A percentile compares a stretch with the other conserved stretches of the same genome.
phyloP scores from a whole-genome alignment of 176 grass and related monocot species.

The Metroxylon sagu region DNA sequence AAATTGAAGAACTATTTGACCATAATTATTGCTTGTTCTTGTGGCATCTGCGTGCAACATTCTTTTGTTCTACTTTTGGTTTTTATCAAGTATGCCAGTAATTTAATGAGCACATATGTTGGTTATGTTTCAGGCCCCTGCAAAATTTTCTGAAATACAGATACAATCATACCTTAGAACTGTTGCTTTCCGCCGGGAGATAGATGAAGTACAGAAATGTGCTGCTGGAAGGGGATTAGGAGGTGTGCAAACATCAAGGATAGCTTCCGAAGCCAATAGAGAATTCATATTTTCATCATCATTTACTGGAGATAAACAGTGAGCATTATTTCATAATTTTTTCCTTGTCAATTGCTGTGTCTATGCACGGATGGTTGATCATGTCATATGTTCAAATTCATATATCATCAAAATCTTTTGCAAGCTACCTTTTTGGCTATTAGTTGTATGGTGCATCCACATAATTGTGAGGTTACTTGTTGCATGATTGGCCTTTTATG shows the following conservation, averaged over 20 bases:
- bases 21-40: no score
- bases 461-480: no score
- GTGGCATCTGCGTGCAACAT: no score
- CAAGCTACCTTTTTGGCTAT: no score
- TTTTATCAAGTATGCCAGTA: no score
- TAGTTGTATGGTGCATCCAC: no score
- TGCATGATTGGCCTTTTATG: no score
- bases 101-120: not conserved
- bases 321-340: constrained; percentile 29
- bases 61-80: no score
- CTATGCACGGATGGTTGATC: no score
- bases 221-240: constrained; percentile 66
- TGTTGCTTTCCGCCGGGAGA: constrained; percentile 88
- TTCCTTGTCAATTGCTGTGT: not conserved
- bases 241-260: constrained; percentile 77
- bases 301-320: constrained; percentile 98
- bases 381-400: no score
- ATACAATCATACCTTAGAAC: constrained; percentile 99
- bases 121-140: constrained; percentile 51
- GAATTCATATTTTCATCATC: constrained; percentile 96
- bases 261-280: constrained; percentile 93
- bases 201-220: constrained; percentile 72
- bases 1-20: no score
- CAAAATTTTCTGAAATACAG: constrained; percentile 97
- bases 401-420: no score